Conservation (phyloP, 208 protist genomes). For the Wallacemonas rigidus region DNA sequence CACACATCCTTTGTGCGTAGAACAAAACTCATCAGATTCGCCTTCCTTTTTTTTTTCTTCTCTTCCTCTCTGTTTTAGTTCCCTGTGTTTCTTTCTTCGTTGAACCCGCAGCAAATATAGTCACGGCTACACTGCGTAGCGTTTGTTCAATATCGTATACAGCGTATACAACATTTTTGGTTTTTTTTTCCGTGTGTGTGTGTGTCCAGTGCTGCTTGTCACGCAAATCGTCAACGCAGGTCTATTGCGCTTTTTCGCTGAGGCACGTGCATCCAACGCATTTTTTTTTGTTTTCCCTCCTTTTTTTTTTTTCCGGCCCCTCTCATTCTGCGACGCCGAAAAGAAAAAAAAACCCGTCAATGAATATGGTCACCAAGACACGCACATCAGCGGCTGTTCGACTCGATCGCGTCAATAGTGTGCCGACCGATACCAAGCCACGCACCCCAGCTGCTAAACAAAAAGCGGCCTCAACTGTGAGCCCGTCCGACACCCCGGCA, state of each 20-base stretch:
- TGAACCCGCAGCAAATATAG: no score
- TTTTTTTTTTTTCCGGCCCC: neutral
- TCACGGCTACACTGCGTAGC: no score
- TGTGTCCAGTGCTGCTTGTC: neutral
- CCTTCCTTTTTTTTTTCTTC: neutral
- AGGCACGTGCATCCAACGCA: neutral
- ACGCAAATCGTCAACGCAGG: neutral
- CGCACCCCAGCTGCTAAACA: neutral
- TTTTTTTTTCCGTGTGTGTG: neutral
- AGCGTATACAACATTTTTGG: neutral
- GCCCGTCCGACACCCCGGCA: neutral
- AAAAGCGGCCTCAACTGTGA: neutral
- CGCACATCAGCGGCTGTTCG: neutral
- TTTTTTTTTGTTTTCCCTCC: constrained; percentile 10
- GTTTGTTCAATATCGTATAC: no score
- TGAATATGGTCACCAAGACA: neutral
- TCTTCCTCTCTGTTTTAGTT: neutral
- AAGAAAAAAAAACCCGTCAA: no score
- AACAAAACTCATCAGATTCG: neutral
- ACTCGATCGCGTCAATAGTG: neutral
- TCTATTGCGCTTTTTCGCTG: neutral
- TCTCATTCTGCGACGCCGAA: neutral
- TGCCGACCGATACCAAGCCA: neutral
- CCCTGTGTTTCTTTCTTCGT: constrained; percentile 14
- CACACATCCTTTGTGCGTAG: constrained; percentile 3